phyloP scores from a whole-genome alignment of 2,329 filamentous ascomycete genomes.

The Magnaporthiopsis poae region DNA sequence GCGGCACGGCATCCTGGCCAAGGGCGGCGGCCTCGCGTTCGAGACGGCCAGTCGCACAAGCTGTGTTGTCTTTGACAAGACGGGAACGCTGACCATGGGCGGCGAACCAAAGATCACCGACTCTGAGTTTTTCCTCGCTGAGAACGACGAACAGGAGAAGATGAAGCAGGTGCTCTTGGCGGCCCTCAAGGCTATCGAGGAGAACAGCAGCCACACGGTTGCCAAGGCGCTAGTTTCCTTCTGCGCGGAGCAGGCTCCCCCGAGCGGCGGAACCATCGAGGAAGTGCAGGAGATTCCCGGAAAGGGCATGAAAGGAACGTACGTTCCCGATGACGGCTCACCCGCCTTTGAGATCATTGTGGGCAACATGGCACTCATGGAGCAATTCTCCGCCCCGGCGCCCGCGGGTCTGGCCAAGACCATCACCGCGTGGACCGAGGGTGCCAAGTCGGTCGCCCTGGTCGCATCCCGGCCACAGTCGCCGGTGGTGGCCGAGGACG shows the following conservation, averaged over 20 bases:
- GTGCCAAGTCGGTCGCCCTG: slow-evolving; percentile 57
- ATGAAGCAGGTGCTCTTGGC: slow-evolving; percentile 30
- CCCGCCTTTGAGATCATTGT: slow-evolving; percentile 46
- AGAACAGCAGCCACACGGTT: slow-evolving; percentile 65
- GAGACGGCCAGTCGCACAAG: slow-evolving; percentile 72
- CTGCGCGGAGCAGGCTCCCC: slow-evolving; percentile 33
- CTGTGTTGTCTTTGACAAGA: slow-evolving; percentile 81
- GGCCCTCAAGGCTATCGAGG: slow-evolving; percentile 53
- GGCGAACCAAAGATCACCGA: slow-evolving; percentile 62
- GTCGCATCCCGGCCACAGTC: slow-evolving; percentile 34
- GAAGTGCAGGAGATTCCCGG: slow-evolving; percentile 59
- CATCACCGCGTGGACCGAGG: slow-evolving; percentile 48
- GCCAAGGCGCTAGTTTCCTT: slow-evolving; percentile 60
- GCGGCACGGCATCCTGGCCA: slow-evolving; percentile 69
- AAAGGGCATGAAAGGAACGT: slow-evolving; percentile 56
- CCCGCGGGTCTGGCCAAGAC: slow-evolving; percentile 23
- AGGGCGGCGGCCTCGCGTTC: slow-evolving; percentile 76
- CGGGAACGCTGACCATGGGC: slow-evolving; percentile 67
- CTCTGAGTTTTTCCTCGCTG: slow-evolving; percentile 16
- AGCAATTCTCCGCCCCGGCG: slow-evolving; percentile 33
- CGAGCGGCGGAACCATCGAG: slow-evolving; percentile 24
- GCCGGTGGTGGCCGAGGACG: slow-evolving; percentile 1
- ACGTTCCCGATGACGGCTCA: slow-evolving; percentile 22
- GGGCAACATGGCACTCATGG: slow-evolving; percentile 65
- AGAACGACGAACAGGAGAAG: neutral